phyloP scores from a whole-genome alignment of 257 asterid genomes.

The Solanum medicagineum region DNA sequence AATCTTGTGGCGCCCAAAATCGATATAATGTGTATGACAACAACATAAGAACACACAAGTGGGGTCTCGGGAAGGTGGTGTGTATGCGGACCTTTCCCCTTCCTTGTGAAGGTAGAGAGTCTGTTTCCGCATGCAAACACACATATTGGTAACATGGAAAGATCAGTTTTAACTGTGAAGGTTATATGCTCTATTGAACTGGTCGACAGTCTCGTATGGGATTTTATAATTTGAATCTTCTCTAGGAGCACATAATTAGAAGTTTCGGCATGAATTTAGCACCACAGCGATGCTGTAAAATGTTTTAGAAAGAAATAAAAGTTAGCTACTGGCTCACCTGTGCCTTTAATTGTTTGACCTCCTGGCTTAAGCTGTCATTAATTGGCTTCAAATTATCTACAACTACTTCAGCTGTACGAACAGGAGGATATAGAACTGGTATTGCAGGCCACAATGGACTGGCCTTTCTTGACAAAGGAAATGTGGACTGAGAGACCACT shows the following conservation, averaged over 20 bases:
- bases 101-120: neutral
- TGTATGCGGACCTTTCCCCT: neutral
- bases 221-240: neutral
- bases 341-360: slow-evolving; percentile 53
- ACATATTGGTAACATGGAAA: neutral
- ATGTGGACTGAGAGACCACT: slow-evolving; percentile 36
- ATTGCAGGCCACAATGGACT: slow-evolving; percentile 26
- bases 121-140: neutral
- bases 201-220: neutral
- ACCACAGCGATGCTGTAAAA: neutral
- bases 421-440: slow-evolving; percentile 15
- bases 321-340: slow-evolving; percentile 30
- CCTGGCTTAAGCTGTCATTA: slow-evolving; percentile 30
- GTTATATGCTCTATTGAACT: neutral
- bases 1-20: neutral
- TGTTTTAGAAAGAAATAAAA: neutral
- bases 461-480: slow-evolving; percentile 40
- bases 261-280: neutral
- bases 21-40: neutral
- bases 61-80: neutral
- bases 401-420: slow-evolving; percentile 25
- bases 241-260: neutral
- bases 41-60: neutral
- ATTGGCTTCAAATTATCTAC: slow-evolving; percentile 22
- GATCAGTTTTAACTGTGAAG: neutral